Conservation (phyloP, 495 filamentous ascomycete species). For the Penicillium paxilli region DNA sequence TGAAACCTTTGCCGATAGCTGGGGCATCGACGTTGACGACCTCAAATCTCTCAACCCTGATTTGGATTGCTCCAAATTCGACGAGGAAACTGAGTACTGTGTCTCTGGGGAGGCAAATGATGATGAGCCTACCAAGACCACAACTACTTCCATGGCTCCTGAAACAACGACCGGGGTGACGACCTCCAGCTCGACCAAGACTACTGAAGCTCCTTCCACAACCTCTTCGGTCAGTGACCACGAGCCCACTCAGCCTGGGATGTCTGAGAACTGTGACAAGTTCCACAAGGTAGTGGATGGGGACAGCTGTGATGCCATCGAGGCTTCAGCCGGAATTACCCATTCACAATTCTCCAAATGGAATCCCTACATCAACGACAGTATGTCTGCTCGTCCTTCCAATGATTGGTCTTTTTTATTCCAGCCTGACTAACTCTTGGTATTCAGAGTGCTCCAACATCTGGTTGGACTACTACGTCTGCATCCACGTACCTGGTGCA, state of each 20-base stretch:
- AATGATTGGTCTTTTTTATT: too few relatives aligned
- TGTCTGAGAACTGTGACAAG: conserved; percentile 33
- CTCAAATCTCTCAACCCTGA: conserved; percentile 15
- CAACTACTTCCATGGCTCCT: conserved; percentile 6
- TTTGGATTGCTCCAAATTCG: conserved; percentile 14
- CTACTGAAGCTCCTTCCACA: conserved; percentile 4
- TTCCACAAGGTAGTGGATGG: conserved; percentile 28
- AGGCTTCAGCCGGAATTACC: conserved; percentile 24
- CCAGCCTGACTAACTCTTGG: too few relatives aligned
- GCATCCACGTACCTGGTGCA: conserved; percentile 14
- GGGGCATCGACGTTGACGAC: conserved; percentile 3
- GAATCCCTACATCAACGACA: conserved; percentile 22
- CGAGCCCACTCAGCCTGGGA: conserved; percentile 30
- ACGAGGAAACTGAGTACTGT: conserved; percentile 13
- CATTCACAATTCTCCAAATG: conserved; percentile 25
- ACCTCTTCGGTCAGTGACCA: conserved; percentile 5
- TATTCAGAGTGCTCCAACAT: conserved; percentile 15
- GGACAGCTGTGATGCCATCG: conserved; percentile 32
- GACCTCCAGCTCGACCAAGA: not conserved
- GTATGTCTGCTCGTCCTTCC: not conserved
- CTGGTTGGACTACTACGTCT: conserved; percentile 20
- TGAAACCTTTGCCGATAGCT: conserved; percentile 11
- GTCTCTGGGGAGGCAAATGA: conserved; percentile 11
- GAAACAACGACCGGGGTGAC: conserved; percentile 4
- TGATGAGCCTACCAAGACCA: conserved; percentile 3